phyloP scores from a whole-genome alignment of 2,329 filamentous ascomycete species.

The Clonostachys rhizophaga region DNA sequence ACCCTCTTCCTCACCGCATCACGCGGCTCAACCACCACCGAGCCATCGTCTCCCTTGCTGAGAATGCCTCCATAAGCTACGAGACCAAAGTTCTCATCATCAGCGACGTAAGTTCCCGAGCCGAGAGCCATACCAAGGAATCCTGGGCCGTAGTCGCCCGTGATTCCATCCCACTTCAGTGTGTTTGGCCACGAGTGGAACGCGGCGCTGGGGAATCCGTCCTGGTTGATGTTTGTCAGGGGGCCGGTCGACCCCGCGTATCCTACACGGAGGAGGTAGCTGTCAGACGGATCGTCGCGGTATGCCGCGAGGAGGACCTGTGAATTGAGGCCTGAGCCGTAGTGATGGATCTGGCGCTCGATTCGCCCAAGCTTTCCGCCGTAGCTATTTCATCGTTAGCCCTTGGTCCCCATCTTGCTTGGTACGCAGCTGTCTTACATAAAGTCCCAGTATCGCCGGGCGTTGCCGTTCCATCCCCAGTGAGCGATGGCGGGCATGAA shows the following conservation, averaged over 20 bases:
- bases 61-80: constrained; percentile 43
- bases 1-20: constrained; percentile 42
- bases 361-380: constrained; percentile 34
- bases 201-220: constrained; percentile 47
- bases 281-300: constrained; percentile 35
- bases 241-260: constrained; percentile 49
- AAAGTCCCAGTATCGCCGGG: constrained; percentile 57
- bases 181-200: constrained; percentile 55
- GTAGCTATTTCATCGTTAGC: constrained; percentile 18
- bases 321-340: constrained; percentile 53
- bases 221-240: constrained; percentile 48
- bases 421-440: constrained; percentile 23
- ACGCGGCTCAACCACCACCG: constrained; percentile 28
- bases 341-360: constrained; percentile 49
- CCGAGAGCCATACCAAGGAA: constrained; percentile 47
- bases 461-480: constrained; percentile 61
- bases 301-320: constrained; percentile 48
- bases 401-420: not conserved
- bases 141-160: constrained; percentile 51
- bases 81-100: constrained; percentile 37
- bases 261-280: constrained; percentile 47
- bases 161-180: constrained; percentile 50
- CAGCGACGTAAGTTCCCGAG: constrained; percentile 41
- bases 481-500: constrained; percentile 54
- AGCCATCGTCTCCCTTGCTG: constrained; percentile 6